phyloP scores from a whole-genome alignment of 441 rosid species.

The Corymbia citriodora region DNA sequence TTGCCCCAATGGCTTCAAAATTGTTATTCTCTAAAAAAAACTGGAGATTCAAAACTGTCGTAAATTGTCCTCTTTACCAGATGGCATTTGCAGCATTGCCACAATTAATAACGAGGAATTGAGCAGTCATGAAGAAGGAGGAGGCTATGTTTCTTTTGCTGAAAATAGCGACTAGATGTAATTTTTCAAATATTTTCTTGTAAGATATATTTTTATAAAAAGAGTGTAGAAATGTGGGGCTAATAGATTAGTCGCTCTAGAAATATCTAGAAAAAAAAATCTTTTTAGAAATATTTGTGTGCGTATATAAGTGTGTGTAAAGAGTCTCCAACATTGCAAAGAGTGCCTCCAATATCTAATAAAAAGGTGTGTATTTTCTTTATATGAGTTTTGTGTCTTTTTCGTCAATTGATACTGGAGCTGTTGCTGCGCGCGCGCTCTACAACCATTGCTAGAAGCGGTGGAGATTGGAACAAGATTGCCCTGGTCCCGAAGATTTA shows the following conservation, averaged over 20 bases:
- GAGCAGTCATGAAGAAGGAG: background rate
- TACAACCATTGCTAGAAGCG: no score
- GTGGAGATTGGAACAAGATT: no score
- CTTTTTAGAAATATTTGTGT: background rate
- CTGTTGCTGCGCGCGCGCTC: no score
- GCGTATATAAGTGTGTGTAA: background rate
- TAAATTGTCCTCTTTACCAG: background rate
- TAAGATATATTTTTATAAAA: no score
- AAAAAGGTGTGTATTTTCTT: no score
- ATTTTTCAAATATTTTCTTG: no score
- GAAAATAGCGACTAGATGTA: no score
- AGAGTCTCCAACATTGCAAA: background rate
- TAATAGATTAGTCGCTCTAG: background rate
- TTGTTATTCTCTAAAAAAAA: background rate
- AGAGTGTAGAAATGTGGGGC: background rate
- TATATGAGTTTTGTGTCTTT: no score
- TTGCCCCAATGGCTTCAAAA: background rate
- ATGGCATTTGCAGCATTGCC: background rate
- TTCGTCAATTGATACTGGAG: no score
- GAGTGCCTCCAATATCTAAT: background rate
- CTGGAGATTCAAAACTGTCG: accelerated
- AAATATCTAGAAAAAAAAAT: no score
- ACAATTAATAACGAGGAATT: accelerated
- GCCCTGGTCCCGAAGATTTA: no score
- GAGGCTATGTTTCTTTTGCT: no score